Percentiles rank a stretch among this genome's conserved stretches.
These are phyloP conservation scores for Sutorius australiensis DNA, from an alignment of 768 basidiomycete genomes.

Conservation along the genomic window DNA sequence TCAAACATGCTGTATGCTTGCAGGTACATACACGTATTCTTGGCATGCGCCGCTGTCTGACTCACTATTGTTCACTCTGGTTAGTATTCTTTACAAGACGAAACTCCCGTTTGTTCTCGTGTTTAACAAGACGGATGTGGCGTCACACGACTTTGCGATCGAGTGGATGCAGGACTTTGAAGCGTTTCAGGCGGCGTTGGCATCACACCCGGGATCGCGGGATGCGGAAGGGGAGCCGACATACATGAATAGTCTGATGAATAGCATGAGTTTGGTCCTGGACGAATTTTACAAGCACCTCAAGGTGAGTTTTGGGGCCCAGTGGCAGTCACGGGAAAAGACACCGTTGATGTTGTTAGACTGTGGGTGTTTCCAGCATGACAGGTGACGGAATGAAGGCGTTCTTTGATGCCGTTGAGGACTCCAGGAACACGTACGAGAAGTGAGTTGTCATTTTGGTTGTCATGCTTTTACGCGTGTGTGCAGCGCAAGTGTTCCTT, in stretches of 20 bases:
- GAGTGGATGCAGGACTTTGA: constrained; percentile 99
- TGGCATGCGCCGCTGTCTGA: neutral
- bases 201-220: constrained; percentile 59
- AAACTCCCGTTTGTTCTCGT: constrained; percentile 95
- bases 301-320: constrained; percentile 49
- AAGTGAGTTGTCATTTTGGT: constrained; percentile 46
- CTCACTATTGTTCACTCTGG: neutral
- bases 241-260: constrained; percentile 99
- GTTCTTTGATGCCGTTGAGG: constrained; percentile 90
- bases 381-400: constrained; percentile 93
- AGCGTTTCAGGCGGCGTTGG: constrained; percentile 84
- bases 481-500: neutral
- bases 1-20: constrained; percentile 99
- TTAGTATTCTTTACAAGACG: constrained; percentile 95
- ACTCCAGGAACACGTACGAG: constrained; percentile 83
- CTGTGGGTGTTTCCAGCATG: constrained; percentile 93
- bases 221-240: constrained; percentile 88
- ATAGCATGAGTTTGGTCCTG: constrained; percentile 95
- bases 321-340: neutral
- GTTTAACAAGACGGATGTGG: constrained; percentile 97
- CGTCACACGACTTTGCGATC: constrained; percentile 84
- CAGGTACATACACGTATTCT: constrained; percentile 48
- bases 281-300: constrained; percentile 98
- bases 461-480: neutral
- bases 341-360: constrained; percentile 40